Evolutionary conservation across 495 filamentous ascomycete species (phyloP), one percentile per base, ranked within the genome.

Genomic region (Amorphotheca resinae): DNA sequence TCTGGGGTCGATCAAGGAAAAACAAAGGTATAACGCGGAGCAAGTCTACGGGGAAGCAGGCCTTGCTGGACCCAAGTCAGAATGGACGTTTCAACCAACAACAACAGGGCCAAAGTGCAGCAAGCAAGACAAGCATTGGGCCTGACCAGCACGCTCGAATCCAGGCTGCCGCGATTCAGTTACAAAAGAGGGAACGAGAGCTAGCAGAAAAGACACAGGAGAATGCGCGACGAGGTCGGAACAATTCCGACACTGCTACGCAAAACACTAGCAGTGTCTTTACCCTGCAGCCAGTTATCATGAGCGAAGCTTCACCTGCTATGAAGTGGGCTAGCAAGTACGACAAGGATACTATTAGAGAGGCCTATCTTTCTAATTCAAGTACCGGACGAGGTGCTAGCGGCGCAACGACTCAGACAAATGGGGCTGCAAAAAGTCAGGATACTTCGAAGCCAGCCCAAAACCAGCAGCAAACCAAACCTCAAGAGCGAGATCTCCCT

Each of bases 301-400:
- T 93, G 54, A 89, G 70, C 42, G 91, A 91, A 54, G 93, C 87
- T 14, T 87, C 80, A 12, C 80, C 87, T 18, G 91, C 91, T 9
- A 82, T 98, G 79, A 89, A 95, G 59, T 98, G 91, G 91, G 84
- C 89, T 8, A 85, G 70, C 56, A 79, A 79, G 44, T 91, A 87
- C 50, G 89, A 98, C 55, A 87, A 87, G 60, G 77, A 91, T 54
- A 71, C 77, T 2, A 81, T 91, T 45, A 70, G 85, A 12, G 76
- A 79, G 34, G 78, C 82, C 16, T 96, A 95, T 62, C 69, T 96
- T 8, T 76, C 73, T 9, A 70, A 93, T 54, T 62, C 60, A 20
- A 77, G 70, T 48, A 77, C 79, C 16, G 85, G 86, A 31, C 81
- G 71, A 40, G 85, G 79, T 23, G 28, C 53, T 18, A 57, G 48